Base-by-base conservation (phyloP, 2,329 filamentous ascomycete genomes). In the Pyrenophora graminea region DNA sequence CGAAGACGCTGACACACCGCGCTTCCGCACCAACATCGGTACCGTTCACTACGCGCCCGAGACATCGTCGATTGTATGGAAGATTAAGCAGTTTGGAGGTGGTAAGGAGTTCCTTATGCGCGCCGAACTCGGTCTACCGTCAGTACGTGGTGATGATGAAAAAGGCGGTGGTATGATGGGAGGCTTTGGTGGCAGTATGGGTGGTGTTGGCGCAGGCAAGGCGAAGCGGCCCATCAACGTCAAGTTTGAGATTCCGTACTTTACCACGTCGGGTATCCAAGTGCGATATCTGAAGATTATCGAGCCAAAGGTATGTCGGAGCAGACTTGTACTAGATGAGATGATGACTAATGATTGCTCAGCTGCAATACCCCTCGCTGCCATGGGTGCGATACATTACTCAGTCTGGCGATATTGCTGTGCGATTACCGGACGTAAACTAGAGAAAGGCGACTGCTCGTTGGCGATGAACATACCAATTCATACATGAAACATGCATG, bases 241-340 rank as follows among this genome's bases (percentile, higher is more conserved):
- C 79, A 99, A 99, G 79, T 99, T 99, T 73, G 94, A 99, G 80
- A 99, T 99, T 70, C 94, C 94, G n/a, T 99, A 99, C 77, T 99
- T 99, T 74, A 99, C 94, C n/a, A 99, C 95, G 3, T 95, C 90
- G 77, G 94, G 94, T 59, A 99, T 99, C 64, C 95, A 99, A 76
- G 94, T 99, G 67, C 85, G 94, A 68, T 99, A 99, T 75, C 77
- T 99, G 74, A 99, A 99, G 83, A 99, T 99, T 69, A 97, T 96
- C 59, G 94, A 99, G 77, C 94, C 94, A 39, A 99, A 99, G 90
- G 93, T 96, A 79, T 68, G 84, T 32, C 2, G 7, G n/a, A n/a
- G 10, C 4, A 3, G 31, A 21, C 10, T 7, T 17, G 18, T 5
- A 4, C 6, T 7, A 2, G 1, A 31, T 8, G 3, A 13, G 3